A percentile compares a stretch with the other conserved stretches of the same genome.
Conservation (phyloP, 768 basidiomycete species). For the Hygrophorus russula region DNA sequence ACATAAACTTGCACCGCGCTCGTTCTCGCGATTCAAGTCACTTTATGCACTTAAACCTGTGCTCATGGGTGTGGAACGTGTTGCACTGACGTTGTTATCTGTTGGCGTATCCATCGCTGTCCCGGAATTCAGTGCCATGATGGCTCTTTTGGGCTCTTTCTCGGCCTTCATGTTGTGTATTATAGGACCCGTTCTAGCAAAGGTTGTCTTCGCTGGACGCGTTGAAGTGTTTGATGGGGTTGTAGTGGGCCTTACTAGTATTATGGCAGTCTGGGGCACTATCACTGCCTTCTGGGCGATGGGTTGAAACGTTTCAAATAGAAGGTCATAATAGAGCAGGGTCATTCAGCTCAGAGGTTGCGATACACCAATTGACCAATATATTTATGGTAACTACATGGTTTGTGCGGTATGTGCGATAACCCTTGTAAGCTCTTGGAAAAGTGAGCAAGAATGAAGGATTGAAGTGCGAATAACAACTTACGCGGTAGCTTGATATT, state of each 20-base stretch:
- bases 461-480: conserved; percentile 18
- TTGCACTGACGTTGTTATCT: conserved; percentile 44
- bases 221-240: conserved; percentile 41
- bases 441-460: not conserved
- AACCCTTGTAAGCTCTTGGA: conserved; percentile 61
- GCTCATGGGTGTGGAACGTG: conserved; percentile 42
- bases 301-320: conserved; percentile 8
- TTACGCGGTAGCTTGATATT: conserved; percentile 70
- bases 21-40: conserved; percentile 12
- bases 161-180: conserved; percentile 69
- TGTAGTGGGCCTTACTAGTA: conserved; percentile 37
- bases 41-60: conserved; percentile 24
- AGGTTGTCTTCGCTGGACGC: conserved; percentile 42
- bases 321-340: conserved; percentile 5
- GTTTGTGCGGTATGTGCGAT: conserved; percentile 57
- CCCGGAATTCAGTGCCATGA: conserved; percentile 72
- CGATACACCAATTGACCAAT: too few species aligned
- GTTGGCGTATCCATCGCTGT: conserved; percentile 63
- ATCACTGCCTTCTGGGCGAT: conserved; percentile 43
- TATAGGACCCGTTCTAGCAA: conserved; percentile 67
- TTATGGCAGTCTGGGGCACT: conserved; percentile 78
- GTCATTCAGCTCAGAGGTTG: not conserved
- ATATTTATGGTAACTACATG: conserved; percentile 23
- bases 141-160: conserved; percentile 91
- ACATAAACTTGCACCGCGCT: conserved; percentile 22